These are phyloP conservation scores for Apiospora aurea DNA, from an alignment of 2,329 filamentous ascomycete species.

Conservation along the genomic window DNA sequence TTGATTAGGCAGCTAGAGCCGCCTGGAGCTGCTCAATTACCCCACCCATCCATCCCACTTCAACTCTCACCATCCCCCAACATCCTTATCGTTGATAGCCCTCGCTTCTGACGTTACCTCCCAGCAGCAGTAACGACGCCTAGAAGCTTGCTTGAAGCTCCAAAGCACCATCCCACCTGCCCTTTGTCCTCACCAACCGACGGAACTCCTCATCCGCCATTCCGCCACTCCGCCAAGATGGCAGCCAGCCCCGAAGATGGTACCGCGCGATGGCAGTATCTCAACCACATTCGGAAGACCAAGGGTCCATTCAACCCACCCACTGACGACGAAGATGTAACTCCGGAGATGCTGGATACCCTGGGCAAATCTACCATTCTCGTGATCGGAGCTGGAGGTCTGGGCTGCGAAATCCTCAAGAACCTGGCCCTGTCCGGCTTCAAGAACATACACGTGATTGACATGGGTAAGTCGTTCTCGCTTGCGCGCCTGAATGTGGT, in stretches of 20 bases:
- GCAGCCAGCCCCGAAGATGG: slow-evolving; percentile 27
- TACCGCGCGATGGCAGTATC: slow-evolving; percentile 70
- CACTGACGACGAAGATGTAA: slow-evolving; percentile 59
- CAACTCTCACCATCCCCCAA: not conserved
- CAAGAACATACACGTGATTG: slow-evolving; percentile 96
- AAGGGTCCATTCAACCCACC: slow-evolving; percentile 77
- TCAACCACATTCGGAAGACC: slow-evolving; percentile 80
- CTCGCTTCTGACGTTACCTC: slow-evolving; percentile 11
- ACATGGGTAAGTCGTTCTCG: slow-evolving; percentile 74
- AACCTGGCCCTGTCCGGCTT: slow-evolving; percentile 95
- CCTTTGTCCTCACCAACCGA: slow-evolving; percentile 8
- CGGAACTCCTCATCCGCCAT: slow-evolving; percentile 29
- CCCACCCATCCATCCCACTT: slow-evolving; percentile 4
- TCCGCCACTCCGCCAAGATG: slow-evolving; percentile 33
- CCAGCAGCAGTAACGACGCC: not conserved
- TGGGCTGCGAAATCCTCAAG: slow-evolving; percentile 97
- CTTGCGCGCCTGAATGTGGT: not conserved
- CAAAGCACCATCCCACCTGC: slow-evolving; percentile 19
- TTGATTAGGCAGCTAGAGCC: slow-evolving; percentile 1
- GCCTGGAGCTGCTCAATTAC: not conserved
- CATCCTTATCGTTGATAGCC: slow-evolving; percentile 4
- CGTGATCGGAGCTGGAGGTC: slow-evolving; percentile 85
- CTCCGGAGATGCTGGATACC: slow-evolving; percentile 59
- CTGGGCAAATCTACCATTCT: slow-evolving; percentile 79
- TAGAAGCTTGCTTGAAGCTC: slow-evolving; percentile 19